phyloP scores from a whole-genome alignment of 208 protist species.

The Balamuthia mandrillaris region DNA sequence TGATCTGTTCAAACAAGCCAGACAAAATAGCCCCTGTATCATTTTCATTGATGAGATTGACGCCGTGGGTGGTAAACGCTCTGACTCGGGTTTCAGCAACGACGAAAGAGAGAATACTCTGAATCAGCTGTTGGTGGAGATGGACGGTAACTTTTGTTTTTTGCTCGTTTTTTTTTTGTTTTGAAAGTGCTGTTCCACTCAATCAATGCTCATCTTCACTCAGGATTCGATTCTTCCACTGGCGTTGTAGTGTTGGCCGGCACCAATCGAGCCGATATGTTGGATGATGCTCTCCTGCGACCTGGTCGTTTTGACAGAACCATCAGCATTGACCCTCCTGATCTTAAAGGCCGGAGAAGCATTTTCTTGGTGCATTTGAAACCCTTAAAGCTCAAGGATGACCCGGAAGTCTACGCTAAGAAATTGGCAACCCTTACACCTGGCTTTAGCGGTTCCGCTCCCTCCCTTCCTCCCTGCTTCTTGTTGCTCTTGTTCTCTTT shows the following conservation, averaged over 20 bases:
- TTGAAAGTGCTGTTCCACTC: neutral
- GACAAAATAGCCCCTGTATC: constrained; percentile 89
- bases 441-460: neutral
- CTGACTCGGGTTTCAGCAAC: constrained; percentile 72
- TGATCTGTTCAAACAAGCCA: constrained; percentile 88
- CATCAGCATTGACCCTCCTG: constrained; percentile 75
- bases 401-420: constrained; percentile 42
- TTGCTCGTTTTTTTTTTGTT: neutral
- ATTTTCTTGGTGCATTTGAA: constrained; percentile 90
- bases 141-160: constrained; percentile 83
- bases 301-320: constrained; percentile 90
- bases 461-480: neutral
- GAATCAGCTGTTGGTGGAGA: constrained; percentile 96
- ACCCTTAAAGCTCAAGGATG: constrained; percentile 76
- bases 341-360: constrained; percentile 87
- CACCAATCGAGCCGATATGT: constrained; percentile 94
- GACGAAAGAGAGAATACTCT: constrained; percentile 92
- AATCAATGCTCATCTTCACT: neutral
- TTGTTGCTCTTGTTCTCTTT: neutral
- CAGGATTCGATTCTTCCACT: constrained; percentile 72
- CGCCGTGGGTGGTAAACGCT: constrained; percentile 80
- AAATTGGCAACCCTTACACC: constrained; percentile 63
- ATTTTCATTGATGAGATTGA: constrained; percentile 98
- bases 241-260: constrained; percentile 95
- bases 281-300: constrained; percentile 93